Evolutionary conservation across 371 early-diverging fungal species (phyloP).

Genomic region (Mortierella polycephala): DNA sequence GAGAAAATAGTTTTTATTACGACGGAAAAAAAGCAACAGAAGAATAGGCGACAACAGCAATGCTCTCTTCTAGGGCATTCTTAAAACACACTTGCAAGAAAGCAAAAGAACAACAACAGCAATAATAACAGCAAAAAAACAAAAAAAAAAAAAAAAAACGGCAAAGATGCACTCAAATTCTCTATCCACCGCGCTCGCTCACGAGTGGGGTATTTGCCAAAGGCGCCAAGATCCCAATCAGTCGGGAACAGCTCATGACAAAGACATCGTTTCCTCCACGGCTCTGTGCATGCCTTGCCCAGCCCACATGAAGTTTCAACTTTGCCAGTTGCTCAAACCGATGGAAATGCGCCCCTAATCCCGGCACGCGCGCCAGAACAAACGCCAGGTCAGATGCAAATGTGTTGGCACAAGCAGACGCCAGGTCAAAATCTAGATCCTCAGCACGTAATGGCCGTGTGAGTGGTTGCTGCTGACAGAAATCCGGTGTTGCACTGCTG

Average conservation of each 20-base stretch:
- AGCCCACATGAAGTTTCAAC: slow-evolving; percentile 50
- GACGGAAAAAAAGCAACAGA: no score
- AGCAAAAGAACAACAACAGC: background rate
- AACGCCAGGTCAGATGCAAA: slow-evolving; percentile 51
- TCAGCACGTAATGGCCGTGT: slow-evolving; percentile 18
- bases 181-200: slow-evolving; percentile 44
- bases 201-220: slow-evolving; percentile 52
- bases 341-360: slow-evolving; percentile 50
- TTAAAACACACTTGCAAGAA: no score
- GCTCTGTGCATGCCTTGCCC: slow-evolving; percentile 54
- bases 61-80: no score
- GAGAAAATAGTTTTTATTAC: background rate
- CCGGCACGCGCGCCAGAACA: slow-evolving; percentile 48
- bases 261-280: slow-evolving; percentile 55
- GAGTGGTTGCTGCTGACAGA: slow-evolving; percentile 5
- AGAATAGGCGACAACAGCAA: no score
- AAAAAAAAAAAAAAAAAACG: background rate
- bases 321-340: slow-evolving; percentile 51
- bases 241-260: slow-evolving; percentile 51
- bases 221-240: slow-evolving; percentile 44
- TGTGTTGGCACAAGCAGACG: slow-evolving; percentile 51
- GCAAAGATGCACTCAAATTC: background rate
- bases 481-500: no score
- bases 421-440: slow-evolving; percentile 45
- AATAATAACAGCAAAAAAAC: no score